Conservation (phyloP, 306 rosid species). For the Corylus avellana region DNA sequence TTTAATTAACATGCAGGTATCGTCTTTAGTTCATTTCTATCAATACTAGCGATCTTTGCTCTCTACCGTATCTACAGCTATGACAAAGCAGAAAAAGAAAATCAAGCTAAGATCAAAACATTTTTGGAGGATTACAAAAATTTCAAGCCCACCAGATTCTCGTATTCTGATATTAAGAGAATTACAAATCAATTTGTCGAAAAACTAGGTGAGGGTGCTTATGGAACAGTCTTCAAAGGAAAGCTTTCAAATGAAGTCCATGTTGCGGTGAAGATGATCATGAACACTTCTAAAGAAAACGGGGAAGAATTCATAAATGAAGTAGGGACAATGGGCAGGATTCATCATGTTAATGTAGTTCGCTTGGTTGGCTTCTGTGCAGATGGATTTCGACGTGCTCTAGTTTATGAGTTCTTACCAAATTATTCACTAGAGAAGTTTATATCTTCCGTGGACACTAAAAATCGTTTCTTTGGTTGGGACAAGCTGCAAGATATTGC, state of each 20-base stretch:
- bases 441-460: not conserved
- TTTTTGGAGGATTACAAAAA: slow-evolving; percentile 6
- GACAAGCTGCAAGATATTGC: slow-evolving; percentile 21
- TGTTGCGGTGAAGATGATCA: not conserved
- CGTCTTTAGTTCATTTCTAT: not conserved
- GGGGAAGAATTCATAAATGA: slow-evolving; percentile 20
- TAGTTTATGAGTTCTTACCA: slow-evolving; percentile 12
- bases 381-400: not conserved
- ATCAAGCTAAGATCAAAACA: not conserved
- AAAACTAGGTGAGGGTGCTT: not conserved
- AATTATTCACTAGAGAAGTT: slow-evolving; percentile 19
- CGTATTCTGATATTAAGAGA: slow-evolving; percentile 13
- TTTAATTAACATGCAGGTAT: not conserved
- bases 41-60: not conserved
- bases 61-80: not conserved
- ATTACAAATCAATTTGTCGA: slow-evolving; percentile 4
- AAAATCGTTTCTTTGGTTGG: slow-evolving; percentile 2
- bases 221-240: slow-evolving; percentile 5
- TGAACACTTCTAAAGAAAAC: not conserved
- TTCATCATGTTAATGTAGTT: slow-evolving; percentile 17
- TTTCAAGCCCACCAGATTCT: slow-evolving; percentile 16
- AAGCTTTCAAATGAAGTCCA: not conserved
- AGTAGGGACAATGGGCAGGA: slow-evolving; percentile 7
- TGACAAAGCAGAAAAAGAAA: not conserved
- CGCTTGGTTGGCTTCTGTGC: slow-evolving; percentile 17